phyloP scores from a whole-genome alignment of 1,284 basidiomycete genomes.

The Austroboletus niveus region DNA sequence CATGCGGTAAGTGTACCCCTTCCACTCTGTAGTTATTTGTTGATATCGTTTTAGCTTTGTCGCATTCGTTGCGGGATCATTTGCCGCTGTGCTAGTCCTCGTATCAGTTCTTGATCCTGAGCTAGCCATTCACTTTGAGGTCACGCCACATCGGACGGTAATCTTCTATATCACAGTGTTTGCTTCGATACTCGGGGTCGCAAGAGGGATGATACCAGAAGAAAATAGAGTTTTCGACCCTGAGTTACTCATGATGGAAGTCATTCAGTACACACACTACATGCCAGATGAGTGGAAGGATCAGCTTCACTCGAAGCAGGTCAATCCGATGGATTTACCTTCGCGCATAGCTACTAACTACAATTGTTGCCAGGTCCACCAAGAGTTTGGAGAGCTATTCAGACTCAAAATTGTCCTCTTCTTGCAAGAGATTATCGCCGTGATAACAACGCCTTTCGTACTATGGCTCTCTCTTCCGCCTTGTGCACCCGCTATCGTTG shows the following conservation, averaged over 20 bases:
- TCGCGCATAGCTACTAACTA: not conserved
- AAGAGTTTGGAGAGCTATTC: slow-evolving; percentile 87
- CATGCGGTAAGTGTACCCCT: slow-evolving; percentile 63
- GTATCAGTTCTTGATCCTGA: slow-evolving; percentile 92
- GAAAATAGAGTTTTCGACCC: slow-evolving; percentile 94
- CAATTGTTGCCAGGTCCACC: slow-evolving; percentile 62
- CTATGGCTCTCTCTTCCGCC: slow-evolving; percentile 89
- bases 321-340: slow-evolving; percentile 30
- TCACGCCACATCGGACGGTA: slow-evolving; percentile 90
- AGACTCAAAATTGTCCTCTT: slow-evolving; percentile 88
- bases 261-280: slow-evolving; percentile 93
- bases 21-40: not conserved
- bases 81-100: slow-evolving; percentile 90
- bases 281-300: slow-evolving; percentile 91
- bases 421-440: slow-evolving; percentile 83
- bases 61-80: slow-evolving; percentile 94
- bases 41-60: slow-evolving; percentile 55
- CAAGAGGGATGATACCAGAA: slow-evolving; percentile 94
- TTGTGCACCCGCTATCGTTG: slow-evolving; percentile 86
- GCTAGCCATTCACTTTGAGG: slow-evolving; percentile 90
- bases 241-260: slow-evolving; percentile 86
- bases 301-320: slow-evolving; percentile 85
- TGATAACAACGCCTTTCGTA: slow-evolving; percentile 92
- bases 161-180: slow-evolving; percentile 92
- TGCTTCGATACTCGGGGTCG: slow-evolving; percentile 83